Evolutionary conservation across 2,329 filamentous ascomycete species (phyloP).

Genomic region (Orbilia blumenaviensis): DNA sequence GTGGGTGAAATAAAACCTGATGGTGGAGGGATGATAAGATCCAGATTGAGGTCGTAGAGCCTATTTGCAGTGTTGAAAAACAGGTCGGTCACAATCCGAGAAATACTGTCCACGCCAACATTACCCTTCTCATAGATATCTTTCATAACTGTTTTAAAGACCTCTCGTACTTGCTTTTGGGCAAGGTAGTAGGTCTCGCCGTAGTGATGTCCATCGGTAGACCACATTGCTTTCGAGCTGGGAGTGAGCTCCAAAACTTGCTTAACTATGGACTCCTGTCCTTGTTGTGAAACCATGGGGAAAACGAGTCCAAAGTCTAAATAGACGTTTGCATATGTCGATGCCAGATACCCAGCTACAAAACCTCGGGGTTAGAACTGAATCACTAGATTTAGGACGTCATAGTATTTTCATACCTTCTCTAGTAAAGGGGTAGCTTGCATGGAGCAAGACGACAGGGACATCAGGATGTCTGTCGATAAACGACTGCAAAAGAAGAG

Average conservation of each 20-base stretch:
- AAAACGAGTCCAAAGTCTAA: conserved; percentile 86
- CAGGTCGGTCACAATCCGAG: conserved; percentile 72
- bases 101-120: conserved; percentile 70
- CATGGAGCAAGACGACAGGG: conserved; percentile 80
- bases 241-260: conserved; percentile 72
- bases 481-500: conserved; percentile 77
- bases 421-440: conserved; percentile 80
- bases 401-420: conserved; percentile 62
- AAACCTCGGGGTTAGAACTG: neutral
- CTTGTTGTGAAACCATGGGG: conserved; percentile 77
- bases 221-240: conserved; percentile 56
- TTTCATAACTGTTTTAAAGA: conserved; percentile 63
- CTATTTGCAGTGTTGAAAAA: conserved; percentile 80
- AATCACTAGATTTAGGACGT: neutral
- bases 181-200: conserved; percentile 56
- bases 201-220: conserved; percentile 56
- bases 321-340: conserved; percentile 80
- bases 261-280: conserved; percentile 75
- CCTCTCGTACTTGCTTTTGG: conserved; percentile 67
- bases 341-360: conserved; percentile 75
- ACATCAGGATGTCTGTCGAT: conserved; percentile 75
- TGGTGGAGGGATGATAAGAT: conserved; percentile 55
- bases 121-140: conserved; percentile 73
- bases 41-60: conserved; percentile 72
- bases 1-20: neutral